Percentiles rank a stretch among this genome's conserved stretches.
These are phyloP conservation scores for Sanghuangporus weigelae DNA, from an alignment of 1,284 basidiomycete genomes.

Conservation along the genomic window DNA sequence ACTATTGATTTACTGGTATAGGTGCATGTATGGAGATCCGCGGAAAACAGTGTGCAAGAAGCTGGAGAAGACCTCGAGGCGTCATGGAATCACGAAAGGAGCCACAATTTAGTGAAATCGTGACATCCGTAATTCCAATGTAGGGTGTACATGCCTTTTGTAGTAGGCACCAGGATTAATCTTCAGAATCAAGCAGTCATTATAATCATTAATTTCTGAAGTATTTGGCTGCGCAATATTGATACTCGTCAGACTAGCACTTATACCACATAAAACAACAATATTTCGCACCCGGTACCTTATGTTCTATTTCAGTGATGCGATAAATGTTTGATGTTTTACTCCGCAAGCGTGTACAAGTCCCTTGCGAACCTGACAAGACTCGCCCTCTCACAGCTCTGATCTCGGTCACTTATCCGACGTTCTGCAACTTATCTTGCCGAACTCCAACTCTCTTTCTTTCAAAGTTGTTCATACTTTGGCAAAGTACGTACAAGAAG, in stretches of 20 bases:
- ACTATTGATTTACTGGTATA: too few relatives aligned
- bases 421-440: conserved; percentile 50
- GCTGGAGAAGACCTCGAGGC: too few relatives aligned
- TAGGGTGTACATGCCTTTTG: too few relatives aligned
- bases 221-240: not conserved
- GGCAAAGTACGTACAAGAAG: conserved; percentile 55
- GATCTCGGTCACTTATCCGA: conserved; percentile 51
- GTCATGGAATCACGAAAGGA: too few relatives aligned
- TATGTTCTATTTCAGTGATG: not conserved
- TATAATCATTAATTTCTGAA: too few relatives aligned
- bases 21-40: too few relatives aligned
- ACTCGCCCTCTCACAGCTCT: conserved; percentile 81
- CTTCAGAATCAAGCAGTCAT: too few relatives aligned
- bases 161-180: too few relatives aligned
- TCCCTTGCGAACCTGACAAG: conserved; percentile 53
- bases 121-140: too few relatives aligned
- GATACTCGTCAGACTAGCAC: conserved; percentile 14
- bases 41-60: too few relatives aligned
- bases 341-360: conserved; percentile 59
- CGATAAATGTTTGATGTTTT: not conserved
- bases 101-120: too few relatives aligned
- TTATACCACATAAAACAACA: conserved; percentile 18
- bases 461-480: conserved; percentile 70
- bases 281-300: conserved; percentile 13
- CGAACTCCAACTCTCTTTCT: conserved; percentile 58